A percentile compares a stretch with the other conserved stretches of the same genome.
phyloP scores from a whole-genome alignment of 305 asterid genomes.

The Caryopteris hybrid region DNA sequence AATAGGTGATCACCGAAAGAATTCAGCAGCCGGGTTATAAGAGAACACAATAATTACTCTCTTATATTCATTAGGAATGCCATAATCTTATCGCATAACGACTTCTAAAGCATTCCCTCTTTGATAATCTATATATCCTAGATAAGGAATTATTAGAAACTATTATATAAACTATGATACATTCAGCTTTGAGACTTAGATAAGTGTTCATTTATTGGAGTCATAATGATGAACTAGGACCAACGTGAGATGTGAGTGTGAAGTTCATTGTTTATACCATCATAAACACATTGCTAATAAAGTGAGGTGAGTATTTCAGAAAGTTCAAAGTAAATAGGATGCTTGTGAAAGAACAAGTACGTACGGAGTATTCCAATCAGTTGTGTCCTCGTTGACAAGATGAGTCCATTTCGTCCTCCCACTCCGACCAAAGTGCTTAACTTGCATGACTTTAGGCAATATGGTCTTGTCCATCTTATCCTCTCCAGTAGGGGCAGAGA shows the following conservation, averaged over 20 bases:
- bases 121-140: background rate
- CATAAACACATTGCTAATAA: background rate
- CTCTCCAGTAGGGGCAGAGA: slow-evolving; percentile 84
- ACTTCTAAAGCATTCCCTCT: background rate
- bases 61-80: background rate
- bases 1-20: background rate
- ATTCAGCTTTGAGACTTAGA: background rate
- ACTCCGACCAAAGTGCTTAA: slow-evolving; percentile 97
- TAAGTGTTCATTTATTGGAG: background rate
- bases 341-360: slow-evolving; percentile 30
- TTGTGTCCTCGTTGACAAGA: slow-evolving; percentile 93
- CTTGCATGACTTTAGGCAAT: slow-evolving; percentile 98
- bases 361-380: slow-evolving; percentile 97
- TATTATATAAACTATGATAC: background rate
- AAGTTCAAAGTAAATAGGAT: background rate
- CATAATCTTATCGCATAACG: background rate
- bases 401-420: slow-evolving; percentile 99
- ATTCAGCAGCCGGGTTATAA: background rate
- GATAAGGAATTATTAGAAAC: background rate
- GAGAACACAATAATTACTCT: background rate
- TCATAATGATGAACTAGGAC: background rate
- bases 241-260: background rate
- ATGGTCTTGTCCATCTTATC: slow-evolving; percentile 90
- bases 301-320: background rate
- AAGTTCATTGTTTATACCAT: background rate